A percentile compares a stretch with the other conserved stretches of the same genome.
Conservation (phyloP, 2,329 filamentous ascomycete genomes). For the Sporothrix brunneoviolacea region DNA sequence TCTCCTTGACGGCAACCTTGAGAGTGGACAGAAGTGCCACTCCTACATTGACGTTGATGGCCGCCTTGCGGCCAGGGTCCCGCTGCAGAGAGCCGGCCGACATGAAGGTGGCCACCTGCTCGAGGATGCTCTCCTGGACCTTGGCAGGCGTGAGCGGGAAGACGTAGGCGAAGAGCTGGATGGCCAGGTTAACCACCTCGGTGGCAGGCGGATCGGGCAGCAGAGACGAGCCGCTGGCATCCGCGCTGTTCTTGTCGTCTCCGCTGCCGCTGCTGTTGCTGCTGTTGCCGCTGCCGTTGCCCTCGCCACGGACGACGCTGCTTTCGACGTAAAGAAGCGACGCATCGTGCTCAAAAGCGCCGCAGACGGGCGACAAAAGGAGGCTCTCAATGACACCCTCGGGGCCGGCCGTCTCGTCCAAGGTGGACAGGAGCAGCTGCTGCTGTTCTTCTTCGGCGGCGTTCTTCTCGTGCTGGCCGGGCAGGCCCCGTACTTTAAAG, state of each 20-base stretch:
- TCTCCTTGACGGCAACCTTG: constrained; percentile 79
- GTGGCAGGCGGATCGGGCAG: constrained; percentile 77
- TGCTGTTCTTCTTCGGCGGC: constrained; percentile 25
- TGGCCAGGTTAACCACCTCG: constrained; percentile 89
- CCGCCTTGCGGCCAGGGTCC: constrained; percentile 81
- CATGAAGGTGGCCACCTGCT: constrained; percentile 88
- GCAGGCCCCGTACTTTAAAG: constrained; percentile 63
- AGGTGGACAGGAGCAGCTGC: constrained; percentile 25
- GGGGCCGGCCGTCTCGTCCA: constrained; percentile 49
- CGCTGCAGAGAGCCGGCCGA: constrained; percentile 72
- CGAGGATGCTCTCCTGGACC: constrained; percentile 91
- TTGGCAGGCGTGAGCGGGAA: constrained; percentile 84
- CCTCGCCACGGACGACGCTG: constrained; percentile 34
- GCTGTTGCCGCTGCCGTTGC: constrained; percentile 2
- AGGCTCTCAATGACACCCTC: constrained; percentile 59
- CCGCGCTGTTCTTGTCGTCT: constrained; percentile 17
- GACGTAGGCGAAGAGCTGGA: constrained; percentile 85
- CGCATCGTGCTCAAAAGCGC: constrained; percentile 84
- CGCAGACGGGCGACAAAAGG: constrained; percentile 65
- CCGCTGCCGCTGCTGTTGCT: constrained; percentile 9
- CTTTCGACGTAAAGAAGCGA: constrained; percentile 63
- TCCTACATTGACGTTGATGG: constrained; percentile 85
- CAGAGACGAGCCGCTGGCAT: not conserved
- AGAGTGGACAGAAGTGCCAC: constrained; percentile 73
- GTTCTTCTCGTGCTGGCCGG: constrained; percentile 56